Base-by-base conservation (phyloP, 2,329 filamentous ascomycete species). In the Fusarium sp. region DNA sequence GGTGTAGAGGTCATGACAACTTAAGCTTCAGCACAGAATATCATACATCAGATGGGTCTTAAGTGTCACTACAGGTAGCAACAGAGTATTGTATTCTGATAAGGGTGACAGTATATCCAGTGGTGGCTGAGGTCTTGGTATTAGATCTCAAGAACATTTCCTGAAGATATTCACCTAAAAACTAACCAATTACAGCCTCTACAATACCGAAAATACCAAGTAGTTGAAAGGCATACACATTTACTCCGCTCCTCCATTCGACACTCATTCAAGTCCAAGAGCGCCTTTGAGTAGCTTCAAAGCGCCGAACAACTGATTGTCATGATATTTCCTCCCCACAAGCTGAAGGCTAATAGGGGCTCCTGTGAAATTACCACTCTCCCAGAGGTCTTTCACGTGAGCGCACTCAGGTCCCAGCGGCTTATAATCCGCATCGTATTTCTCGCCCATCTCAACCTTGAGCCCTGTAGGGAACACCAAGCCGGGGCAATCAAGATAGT, bases 211-310 rank as follows among this genome's bases (percentile, higher is more conserved):
- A 24, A 53, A 3, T 7, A 36, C n/a, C 4, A n/a, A 12, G 2
- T 0, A 38, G 6, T 14, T 28, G 10, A 12, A 2, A 26, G 2
- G 20, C 10, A 15, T 20, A 8, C n/a, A 18, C 15, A n/a, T 10
- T 6, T 8, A 20, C n/a, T 20, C n/a, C 22, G n/a, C 8, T 24
- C 0, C 12, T 8, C 15, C 6, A 24, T 36, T 2, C 12, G 1
- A 24, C 4, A 20, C n/a, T 41, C 24, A 55, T 41, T 41, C 11
- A 18, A 55, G 20, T 14, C 51, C 11, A 30, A 55, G 51, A 18
- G 51, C 35, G 8, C 1, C 24, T 0, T n/a, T 35, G 15, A 55
- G 8, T 2, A 55, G 24, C 24, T 55, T 41, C 35, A 55, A 30
- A 14, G 51, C 51, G 4, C 35, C 51, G 4, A 55, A 55, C 20